Evolutionary conservation across 768 basidiomycete species (phyloP), one percentile per base, ranked within the genome.

Genomic region (Heimioporus sp.): DNA sequence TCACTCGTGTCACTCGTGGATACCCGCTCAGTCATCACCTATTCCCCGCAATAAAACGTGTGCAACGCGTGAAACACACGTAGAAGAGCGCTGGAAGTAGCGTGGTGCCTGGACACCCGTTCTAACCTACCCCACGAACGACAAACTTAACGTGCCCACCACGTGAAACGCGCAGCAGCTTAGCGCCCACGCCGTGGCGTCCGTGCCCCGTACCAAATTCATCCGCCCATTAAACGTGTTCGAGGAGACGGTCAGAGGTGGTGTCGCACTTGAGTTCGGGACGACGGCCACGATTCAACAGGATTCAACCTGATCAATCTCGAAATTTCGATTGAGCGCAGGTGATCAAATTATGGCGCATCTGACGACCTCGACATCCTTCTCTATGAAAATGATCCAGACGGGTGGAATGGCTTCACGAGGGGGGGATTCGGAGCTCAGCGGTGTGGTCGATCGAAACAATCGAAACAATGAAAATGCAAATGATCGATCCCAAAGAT

Each of bases 241-340:
- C 34, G 43, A n/a, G 17, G 30, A 32, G 31, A n/a, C 17, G 6
- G 16, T 24, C 50, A 12, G 44, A 51, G 50, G 44, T 46, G n/a
- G 16, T 12, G n/a, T 51, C 50, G 50, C 44, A 51, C 21, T 40
- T 40, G 43, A 31, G 44, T 39, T 40, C 30, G 37, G 37, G 40
- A 20, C n/a, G 24, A 36, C 1, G 24, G 24, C 6, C 24, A 6
- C 24, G 24, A 31, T 13, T 43, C 43, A 9, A 13, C 24, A 24
- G 24, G 24, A 17, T 39, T 24, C 10, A 28, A 43, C 20, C 28
- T 41, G 48, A 41, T n/a, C 31, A 10, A 43, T 49, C 32, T 49
- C 41, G 41, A 41, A 40, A 32, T 43, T 28, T 28, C 6, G 24
- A 28, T 6, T 6, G 24, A 28, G 24, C 24, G 24, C 24, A 28